Evolutionary conservation across 2,329 filamentous ascomycete genomes (phyloP).

Genomic region (Nothophoma quercina): DNA sequence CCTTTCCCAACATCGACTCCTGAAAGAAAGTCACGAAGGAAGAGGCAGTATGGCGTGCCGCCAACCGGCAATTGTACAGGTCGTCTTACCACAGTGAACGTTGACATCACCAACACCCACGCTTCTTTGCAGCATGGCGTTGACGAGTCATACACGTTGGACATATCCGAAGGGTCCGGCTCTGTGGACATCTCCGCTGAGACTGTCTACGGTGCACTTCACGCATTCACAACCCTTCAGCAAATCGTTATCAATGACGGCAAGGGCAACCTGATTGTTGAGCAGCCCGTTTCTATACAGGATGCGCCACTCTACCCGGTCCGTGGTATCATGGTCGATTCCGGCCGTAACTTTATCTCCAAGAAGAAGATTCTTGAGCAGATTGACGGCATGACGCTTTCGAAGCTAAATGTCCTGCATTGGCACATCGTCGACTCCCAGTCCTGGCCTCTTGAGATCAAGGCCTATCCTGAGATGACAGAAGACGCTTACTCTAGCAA

Average conservation of each 20-base stretch:
- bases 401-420: conserved; percentile 66
- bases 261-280: conserved; percentile 56
- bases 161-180: conserved; percentile 51
- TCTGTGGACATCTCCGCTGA: conserved; percentile 57
- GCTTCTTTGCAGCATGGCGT: conserved; percentile 63
- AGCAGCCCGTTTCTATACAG: conserved; percentile 61
- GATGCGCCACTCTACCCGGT: conserved; percentile 62
- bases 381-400: conserved; percentile 62
- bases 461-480: conserved; percentile 60
- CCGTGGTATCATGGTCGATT: conserved; percentile 64
- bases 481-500: conserved; percentile 62
- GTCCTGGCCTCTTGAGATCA: conserved; percentile 63
- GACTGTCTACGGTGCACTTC: conserved; percentile 63
- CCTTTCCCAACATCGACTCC: conserved; percentile 58
- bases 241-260: conserved; percentile 62
- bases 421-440: conserved; percentile 65
- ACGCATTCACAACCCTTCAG: conserved; percentile 65
- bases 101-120: conserved; percentile 55
- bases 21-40: conserved; percentile 25
- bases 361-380: conserved; percentile 62
- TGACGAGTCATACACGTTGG: conserved; percentile 64
- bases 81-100: conserved; percentile 53
- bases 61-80: conserved; percentile 35
- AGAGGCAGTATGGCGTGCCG: conserved; percentile 29
- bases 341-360: conserved; percentile 63